Percentiles rank a stretch among this genome's conserved stretches.
Evolutionary conservation across 2,329 filamentous ascomycete species (phyloP).

Genomic region (Polychaeton citri): DNA sequence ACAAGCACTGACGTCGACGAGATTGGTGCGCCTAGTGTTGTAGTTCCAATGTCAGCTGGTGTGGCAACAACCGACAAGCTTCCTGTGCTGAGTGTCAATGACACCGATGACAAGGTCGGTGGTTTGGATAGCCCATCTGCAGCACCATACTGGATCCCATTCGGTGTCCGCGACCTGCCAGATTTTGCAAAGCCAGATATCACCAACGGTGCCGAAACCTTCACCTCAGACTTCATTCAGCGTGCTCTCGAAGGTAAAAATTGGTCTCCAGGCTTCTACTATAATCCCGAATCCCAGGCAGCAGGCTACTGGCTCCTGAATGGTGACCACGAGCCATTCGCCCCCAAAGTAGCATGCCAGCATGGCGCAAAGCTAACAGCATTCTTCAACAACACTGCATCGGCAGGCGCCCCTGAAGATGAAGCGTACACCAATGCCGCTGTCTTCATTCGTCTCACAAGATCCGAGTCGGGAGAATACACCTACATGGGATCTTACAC

Average conservation of each 20-base stretch:
- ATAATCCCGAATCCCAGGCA: conserved; percentile 14
- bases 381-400: conserved; percentile 28
- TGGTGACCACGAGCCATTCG: conserved; percentile 25
- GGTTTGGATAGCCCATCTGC: background rate
- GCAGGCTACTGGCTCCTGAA: conserved; percentile 31
- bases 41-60: too few species aligned
- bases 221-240: conserved; percentile 25
- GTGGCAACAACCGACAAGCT: too few species aligned
- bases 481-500: conserved; percentile 34
- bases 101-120: conserved; percentile 1
- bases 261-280: conserved; percentile 30
- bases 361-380: conserved; percentile 35
- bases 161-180: conserved; percentile 21
- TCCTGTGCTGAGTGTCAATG: too few species aligned
- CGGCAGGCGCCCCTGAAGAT: conserved; percentile 7
- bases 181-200: conserved; percentile 6
- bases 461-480: conserved; percentile 15
- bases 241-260: conserved; percentile 22
- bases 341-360: conserved; percentile 25
- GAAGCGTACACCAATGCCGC: conserved; percentile 25
- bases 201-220: conserved; percentile 17
- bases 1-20: too few species aligned
- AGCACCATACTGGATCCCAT: conserved; percentile 27
- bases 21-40: too few species aligned
- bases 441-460: conserved; percentile 24